A percentile compares a stretch with the other conserved stretches of the same genome.
Evolutionary conservation across 768 basidiomycete species (phyloP).

Genomic region (Hypholoma sublateritium): DNA sequence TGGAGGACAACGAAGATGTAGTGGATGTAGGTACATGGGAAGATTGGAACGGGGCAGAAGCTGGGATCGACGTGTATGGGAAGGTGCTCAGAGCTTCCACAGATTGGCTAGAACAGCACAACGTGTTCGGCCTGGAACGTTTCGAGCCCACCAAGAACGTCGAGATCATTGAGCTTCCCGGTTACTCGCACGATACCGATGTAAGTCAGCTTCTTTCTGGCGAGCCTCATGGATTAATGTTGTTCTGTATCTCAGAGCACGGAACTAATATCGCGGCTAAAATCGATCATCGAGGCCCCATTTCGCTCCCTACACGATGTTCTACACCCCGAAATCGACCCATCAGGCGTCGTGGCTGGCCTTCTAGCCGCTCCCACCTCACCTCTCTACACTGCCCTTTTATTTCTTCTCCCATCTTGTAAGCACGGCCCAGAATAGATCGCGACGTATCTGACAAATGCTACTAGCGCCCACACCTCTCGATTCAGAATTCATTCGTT

Average conservation of each 20-base stretch:
- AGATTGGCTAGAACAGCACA: constrained; percentile 69
- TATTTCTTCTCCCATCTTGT: constrained; percentile 54
- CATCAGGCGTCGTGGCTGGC: constrained; percentile 48
- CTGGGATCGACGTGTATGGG: constrained; percentile 27
- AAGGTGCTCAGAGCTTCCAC: constrained; percentile 60
- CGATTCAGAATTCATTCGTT: constrained; percentile 49
- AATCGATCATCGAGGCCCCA: constrained; percentile 50
- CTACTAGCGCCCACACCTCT: constrained; percentile 31
- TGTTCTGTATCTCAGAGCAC: constrained; percentile 27
- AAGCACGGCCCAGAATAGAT: constrained; percentile 14
- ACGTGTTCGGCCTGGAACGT: constrained; percentile 64
- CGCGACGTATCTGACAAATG: constrained; percentile 4
- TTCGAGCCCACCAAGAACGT: constrained; percentile 66
- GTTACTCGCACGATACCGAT: constrained; percentile 41
- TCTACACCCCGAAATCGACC: constrained; percentile 50
- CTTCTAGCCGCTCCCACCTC: constrained; percentile 58
- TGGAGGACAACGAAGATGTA: constrained; percentile 68
- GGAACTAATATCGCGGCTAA: constrained; percentile 31
- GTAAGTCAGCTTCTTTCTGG: constrained; percentile 35
- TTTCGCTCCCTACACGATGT: constrained; percentile 55
- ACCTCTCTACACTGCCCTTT: constrained; percentile 60
- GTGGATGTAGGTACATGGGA: constrained; percentile 66
- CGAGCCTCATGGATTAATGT: not conserved
- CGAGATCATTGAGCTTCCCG: constrained; percentile 54
- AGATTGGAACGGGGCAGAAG: constrained; percentile 26